phyloP scores from a whole-genome alignment of 768 basidiomycete genomes.

The Sarcodon aspratus region DNA sequence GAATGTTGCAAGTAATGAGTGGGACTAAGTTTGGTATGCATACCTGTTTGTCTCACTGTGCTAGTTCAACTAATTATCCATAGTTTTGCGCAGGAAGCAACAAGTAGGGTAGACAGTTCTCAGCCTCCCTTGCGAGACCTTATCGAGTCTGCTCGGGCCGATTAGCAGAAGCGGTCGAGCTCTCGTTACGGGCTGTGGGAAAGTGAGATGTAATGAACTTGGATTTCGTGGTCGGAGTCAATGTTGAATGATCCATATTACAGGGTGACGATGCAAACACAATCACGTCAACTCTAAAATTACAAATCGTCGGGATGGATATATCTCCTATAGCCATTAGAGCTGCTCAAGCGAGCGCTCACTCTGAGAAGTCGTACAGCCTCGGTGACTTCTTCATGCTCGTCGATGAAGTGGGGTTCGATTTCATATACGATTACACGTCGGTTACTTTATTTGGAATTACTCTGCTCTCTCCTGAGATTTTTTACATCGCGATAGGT shows the following conservation, averaged over 20 bases:
- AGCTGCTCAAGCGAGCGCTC: conserved; percentile 29
- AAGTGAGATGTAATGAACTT: conserved; percentile 13
- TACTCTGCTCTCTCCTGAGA: background rate
- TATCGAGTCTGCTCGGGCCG: conserved; percentile 31
- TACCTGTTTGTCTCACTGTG: background rate
- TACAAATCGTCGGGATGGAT: conserved; percentile 42
- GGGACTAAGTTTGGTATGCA: conserved; percentile 11
- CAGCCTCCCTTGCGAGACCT: conserved; percentile 48
- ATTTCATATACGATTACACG: conserved; percentile 62
- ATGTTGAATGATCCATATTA: background rate
- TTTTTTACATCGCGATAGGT: conserved; percentile 23
- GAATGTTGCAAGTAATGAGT: conserved; percentile 3
- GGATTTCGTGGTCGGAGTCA: background rate
- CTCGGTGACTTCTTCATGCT: conserved; percentile 45
- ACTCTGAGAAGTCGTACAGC: conserved; percentile 24
- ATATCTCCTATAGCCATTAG: conserved; percentile 42
- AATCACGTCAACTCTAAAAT: conserved; percentile 36
- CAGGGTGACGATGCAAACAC: conserved; percentile 54
- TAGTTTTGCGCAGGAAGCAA: conserved; percentile 27
- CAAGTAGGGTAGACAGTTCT: conserved; percentile 32
- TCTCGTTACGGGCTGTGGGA: conserved; percentile 50
- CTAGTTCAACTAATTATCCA: background rate
- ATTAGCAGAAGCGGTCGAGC: conserved; percentile 34
- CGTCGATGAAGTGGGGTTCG: conserved; percentile 25
- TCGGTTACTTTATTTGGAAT: conserved; percentile 7